Conservation (phyloP, 2,329 filamentous ascomycete genomes). For the Phaeosphaeriaceae sp. region DNA sequence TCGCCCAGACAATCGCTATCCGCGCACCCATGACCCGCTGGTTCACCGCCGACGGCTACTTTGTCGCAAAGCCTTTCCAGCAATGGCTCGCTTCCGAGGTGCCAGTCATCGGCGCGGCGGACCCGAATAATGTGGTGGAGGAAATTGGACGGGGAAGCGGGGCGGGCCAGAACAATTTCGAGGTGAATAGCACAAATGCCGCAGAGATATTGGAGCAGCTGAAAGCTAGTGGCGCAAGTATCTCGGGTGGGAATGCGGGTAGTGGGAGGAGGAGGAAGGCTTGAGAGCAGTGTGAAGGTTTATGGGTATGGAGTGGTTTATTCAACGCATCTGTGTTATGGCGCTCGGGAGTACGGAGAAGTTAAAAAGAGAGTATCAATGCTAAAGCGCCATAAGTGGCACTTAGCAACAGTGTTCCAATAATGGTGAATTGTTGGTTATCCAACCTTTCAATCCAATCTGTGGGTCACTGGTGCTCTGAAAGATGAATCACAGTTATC, state of each 20-base stretch:
- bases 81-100: conserved; percentile 75
- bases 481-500: too few relatives aligned
- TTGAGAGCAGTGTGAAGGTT: background rate
- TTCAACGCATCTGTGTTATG: background rate
- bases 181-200: conserved; percentile 39
- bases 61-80: conserved; percentile 79
- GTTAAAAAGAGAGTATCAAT: background rate
- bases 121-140: conserved; percentile 62
- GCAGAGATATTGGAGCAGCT: conserved; percentile 46
- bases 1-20: conserved; percentile 59
- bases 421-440: background rate
- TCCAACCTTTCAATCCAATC: too few relatives aligned
- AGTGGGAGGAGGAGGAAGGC: conserved; percentile 45
- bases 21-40: conserved; percentile 73
- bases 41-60: conserved; percentile 76
- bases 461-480: too few relatives aligned
- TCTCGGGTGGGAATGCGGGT: conserved; percentile 30
- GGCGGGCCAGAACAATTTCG: conserved; percentile 30
- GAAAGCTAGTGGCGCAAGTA: conserved; percentile 41
- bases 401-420: background rate
- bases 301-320: background rate
- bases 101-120: conserved; percentile 69
- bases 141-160: conserved; percentile 50
- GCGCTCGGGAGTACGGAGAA: background rate
- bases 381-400: background rate